These are phyloP conservation scores for Penicillium egyptiacum DNA, from an alignment of 495 filamentous ascomycete genomes.

Conservation along the genomic window DNA sequence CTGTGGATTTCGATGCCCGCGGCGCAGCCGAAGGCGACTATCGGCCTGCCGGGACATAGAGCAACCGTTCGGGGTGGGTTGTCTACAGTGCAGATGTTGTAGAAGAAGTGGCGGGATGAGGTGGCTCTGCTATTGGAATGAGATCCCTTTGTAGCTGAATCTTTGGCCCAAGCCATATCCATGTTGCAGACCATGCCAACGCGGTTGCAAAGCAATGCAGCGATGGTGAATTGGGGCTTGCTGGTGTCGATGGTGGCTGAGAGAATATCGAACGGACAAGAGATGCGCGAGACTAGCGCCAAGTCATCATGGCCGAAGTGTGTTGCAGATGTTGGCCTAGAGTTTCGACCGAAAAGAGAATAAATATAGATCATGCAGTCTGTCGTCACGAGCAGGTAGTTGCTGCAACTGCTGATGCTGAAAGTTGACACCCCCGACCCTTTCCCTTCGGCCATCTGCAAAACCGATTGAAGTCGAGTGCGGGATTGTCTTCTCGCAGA, in stretches of 20 bases:
- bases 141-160: slow-evolving; percentile 1
- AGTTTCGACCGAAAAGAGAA: slow-evolving; percentile 39
- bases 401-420: slow-evolving; percentile 59
- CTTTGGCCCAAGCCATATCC: slow-evolving; percentile 10
- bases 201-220: slow-evolving; percentile 60
- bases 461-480: neutral
- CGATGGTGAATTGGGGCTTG: slow-evolving; percentile 55
- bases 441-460: slow-evolving; percentile 4
- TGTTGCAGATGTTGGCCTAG: slow-evolving; percentile 9
- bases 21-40: slow-evolving; percentile 69
- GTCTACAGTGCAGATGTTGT: slow-evolving; percentile 62
- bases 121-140: slow-evolving; percentile 23
- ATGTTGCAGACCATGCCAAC: slow-evolving; percentile 65
- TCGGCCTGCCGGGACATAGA: slow-evolving; percentile 65
- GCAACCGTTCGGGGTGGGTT: slow-evolving; percentile 67
- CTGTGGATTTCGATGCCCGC: slow-evolving; percentile 71
- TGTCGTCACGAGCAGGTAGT: slow-evolving; percentile 57
- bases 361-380: slow-evolving; percentile 64
- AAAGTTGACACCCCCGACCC: slow-evolving; percentile 36
- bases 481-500: slow-evolving; percentile 17
- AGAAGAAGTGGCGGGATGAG: slow-evolving; percentile 42
- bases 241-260: slow-evolving; percentile 67
- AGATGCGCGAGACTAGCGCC: slow-evolving; percentile 51
- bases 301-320: slow-evolving; percentile 33
- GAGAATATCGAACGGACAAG: slow-evolving; percentile 59